phyloP scores from a whole-genome alignment of 176 grass and related monocot genomes.

The Raddia guianensis region DNA sequence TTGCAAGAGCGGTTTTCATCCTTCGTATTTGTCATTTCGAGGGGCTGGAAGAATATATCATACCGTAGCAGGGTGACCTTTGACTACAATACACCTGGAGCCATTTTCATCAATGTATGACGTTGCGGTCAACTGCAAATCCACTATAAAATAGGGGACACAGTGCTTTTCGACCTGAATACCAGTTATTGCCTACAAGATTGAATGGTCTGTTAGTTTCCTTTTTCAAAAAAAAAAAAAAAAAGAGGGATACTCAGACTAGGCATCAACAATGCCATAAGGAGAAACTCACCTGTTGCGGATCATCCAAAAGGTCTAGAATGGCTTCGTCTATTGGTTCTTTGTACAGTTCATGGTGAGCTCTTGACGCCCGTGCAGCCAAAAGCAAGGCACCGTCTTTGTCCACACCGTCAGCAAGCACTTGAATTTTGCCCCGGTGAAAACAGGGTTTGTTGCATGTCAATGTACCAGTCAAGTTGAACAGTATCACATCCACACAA shows the following conservation, averaged over 20 bases:
- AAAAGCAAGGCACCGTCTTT: conserved; percentile 20
- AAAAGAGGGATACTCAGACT: not conserved
- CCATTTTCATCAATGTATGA: conserved; percentile 19
- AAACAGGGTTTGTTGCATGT: conserved; percentile 32
- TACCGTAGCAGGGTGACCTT: conserved; percentile 21
- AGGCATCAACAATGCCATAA: not conserved
- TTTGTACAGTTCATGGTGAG: conserved; percentile 20
- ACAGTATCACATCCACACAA: conserved; percentile 21
- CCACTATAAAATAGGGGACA: no score
- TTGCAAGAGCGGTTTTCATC: no score
- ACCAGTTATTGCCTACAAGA: not conserved
- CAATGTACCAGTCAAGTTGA: conserved; percentile 29
- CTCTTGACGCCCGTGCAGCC: not conserved
- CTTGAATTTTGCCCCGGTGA: conserved; percentile 19
- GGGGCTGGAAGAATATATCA: not conserved
- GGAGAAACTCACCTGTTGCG: conserved; percentile 15
- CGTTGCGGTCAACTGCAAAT: not conserved
- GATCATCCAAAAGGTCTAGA: conserved; percentile 22
- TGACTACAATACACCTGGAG: conserved; percentile 16
- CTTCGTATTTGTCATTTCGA: no score
- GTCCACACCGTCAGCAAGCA: not conserved
- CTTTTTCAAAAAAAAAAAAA: no score
- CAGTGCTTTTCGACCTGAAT: not conserved
- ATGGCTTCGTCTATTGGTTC: conserved; percentile 34
- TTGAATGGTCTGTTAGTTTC: not conserved